Percentiles rank a stretch among this genome's conserved stretches.
phyloP scores from a whole-genome alignment of 2,329 filamentous ascomycete species.

The Hypoxylon sp. region DNA sequence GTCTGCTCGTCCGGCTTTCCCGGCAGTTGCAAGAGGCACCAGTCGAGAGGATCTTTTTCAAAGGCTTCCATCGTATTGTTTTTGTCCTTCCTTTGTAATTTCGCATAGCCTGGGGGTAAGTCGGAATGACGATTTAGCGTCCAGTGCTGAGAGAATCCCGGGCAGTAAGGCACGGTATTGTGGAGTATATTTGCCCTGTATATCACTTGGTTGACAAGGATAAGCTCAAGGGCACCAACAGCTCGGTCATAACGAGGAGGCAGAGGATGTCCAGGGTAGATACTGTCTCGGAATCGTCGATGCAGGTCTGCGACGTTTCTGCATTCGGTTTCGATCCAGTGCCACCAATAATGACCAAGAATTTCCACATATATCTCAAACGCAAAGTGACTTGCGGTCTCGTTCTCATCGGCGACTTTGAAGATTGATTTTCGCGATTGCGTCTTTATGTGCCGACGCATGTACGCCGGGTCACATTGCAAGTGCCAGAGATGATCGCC shows the following conservation, averaged over 20 bases:
- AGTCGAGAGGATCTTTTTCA: conserved; percentile 21
- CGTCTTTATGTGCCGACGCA: conserved; percentile 24
- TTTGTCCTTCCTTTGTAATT: background rate
- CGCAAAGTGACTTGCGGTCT: background rate
- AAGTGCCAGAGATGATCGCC: conserved; percentile 23
- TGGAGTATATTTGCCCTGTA: background rate
- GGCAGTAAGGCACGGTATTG: background rate
- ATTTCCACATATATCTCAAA: conserved; percentile 1
- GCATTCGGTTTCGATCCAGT: background rate
- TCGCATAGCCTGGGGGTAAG: background rate
- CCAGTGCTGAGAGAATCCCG: conserved; percentile 15
- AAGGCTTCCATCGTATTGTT: conserved; percentile 4
- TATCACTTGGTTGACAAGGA: background rate
- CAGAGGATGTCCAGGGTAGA: conserved; percentile 11
- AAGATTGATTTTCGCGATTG: background rate
- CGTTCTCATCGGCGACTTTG: background rate
- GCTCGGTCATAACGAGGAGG: conserved; percentile 4
- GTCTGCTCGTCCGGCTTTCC: background rate
- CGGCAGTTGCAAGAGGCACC: conserved; percentile 13
- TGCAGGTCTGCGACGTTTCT: background rate
- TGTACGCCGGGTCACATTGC: conserved; percentile 23
- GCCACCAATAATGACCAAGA: conserved; percentile 11
- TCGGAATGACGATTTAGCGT: background rate
- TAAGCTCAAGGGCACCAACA: conserved; percentile 4
- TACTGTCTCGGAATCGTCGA: conserved; percentile 6